A percentile compares a stretch with the other conserved stretches of the same genome.
Conservation (phyloP, 352 stramenopile species). For the Globisporangium alternatum region DNA sequence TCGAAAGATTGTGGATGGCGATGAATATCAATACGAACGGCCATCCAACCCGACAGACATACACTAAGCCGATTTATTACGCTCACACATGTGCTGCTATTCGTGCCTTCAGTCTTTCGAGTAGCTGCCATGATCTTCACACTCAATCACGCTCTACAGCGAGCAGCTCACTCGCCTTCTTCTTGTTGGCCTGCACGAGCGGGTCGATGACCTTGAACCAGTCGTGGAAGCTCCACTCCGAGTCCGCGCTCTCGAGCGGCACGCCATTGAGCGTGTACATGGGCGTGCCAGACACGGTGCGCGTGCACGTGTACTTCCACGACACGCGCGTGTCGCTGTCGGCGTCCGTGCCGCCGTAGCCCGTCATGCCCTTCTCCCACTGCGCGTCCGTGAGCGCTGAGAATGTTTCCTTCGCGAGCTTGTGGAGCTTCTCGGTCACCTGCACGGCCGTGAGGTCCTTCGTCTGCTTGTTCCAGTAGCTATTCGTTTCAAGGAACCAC, state of each 20-base stretch:
- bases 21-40: neutral
- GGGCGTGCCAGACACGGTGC: slow-evolving; percentile 67
- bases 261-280: slow-evolving; percentile 82
- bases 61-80: no score
- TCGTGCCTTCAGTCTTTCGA: neutral
- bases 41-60: no score
- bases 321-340: slow-evolving; percentile 54
- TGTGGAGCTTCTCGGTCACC: slow-evolving; percentile 54
- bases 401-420: slow-evolving; percentile 69
- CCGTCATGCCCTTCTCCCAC: slow-evolving; percentile 71
- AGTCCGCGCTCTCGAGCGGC: slow-evolving; percentile 39
- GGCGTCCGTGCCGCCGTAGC: slow-evolving; percentile 66
- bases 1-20: neutral
- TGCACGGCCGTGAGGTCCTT: slow-evolving; percentile 71
- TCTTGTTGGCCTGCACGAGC: slow-evolving; percentile 30
- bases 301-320: slow-evolving; percentile 84
- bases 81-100: neutral
- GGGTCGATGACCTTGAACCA: slow-evolving; percentile 57
- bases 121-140: neutral
- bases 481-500: slow-evolving; percentile 12
- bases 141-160: neutral
- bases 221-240: slow-evolving; percentile 45
- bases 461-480: slow-evolving; percentile 80
- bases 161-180: neutral
- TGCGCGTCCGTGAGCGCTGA: slow-evolving; percentile 54